Evolutionary conservation across 2,329 filamentous ascomycete genomes (phyloP).

Genomic region (Ophiocordyceps camponoti-floridani): DNA sequence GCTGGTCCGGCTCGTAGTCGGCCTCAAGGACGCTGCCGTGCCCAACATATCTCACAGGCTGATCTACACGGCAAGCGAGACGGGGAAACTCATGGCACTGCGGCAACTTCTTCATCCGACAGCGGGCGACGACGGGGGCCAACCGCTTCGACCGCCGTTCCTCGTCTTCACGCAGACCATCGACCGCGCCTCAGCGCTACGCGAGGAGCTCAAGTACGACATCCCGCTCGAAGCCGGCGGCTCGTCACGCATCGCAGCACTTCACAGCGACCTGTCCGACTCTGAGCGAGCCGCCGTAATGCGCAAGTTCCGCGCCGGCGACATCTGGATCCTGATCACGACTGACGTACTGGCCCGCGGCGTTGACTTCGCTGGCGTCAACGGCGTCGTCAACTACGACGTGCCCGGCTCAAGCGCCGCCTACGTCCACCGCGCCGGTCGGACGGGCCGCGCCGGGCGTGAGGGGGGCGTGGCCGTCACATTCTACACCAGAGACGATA

Average conservation of each 20-base stretch:
- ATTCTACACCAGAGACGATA: constrained; percentile 88
- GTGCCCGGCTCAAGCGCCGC: constrained; percentile 78
- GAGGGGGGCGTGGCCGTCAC: constrained; percentile 82
- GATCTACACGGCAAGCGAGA: constrained; percentile 79
- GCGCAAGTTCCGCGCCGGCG: constrained; percentile 74
- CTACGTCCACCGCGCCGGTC: constrained; percentile 85
- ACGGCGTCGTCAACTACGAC: constrained; percentile 95
- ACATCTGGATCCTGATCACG: constrained; percentile 93
- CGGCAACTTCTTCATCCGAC: constrained; percentile 75
- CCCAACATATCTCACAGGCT: constrained; percentile 83
- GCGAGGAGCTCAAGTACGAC: constrained; percentile 84
- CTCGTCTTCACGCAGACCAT: constrained; percentile 96
- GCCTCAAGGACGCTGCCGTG: constrained; percentile 86
- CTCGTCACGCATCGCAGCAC: constrained; percentile 65
- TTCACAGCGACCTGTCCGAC: constrained; percentile 75
- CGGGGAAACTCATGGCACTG: constrained; percentile 81
- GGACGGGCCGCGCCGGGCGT: constrained; percentile 76
- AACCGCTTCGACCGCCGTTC: constrained; percentile 65
- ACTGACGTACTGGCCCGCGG: constrained; percentile 86
- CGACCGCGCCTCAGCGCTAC: constrained; percentile 68
- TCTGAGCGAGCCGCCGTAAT: constrained; percentile 62
- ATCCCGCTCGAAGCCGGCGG: constrained; percentile 81
- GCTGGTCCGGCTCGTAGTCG: constrained; percentile 77
- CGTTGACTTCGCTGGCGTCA: constrained; percentile 87
- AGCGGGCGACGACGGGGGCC: constrained; percentile 32